Conservation (phyloP, 2,329 filamentous ascomycete species). For the Aspergillus fumigatiaffinis region DNA sequence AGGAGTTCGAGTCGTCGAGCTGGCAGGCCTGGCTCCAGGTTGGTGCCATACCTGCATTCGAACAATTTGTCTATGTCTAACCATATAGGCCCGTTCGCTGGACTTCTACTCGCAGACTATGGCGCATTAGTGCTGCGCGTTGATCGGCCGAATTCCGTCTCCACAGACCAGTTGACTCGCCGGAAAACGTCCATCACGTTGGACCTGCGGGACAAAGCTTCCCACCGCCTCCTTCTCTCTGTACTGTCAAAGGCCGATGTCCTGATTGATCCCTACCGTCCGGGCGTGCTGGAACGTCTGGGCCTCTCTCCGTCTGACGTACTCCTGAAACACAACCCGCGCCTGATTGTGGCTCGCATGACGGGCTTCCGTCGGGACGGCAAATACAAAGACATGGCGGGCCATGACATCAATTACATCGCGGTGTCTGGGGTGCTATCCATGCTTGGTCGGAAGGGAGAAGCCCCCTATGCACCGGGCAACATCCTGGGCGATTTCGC, state of each 20-base stretch:
- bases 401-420: constrained; percentile 95
- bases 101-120: constrained; percentile 82
- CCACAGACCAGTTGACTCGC: constrained; percentile 70
- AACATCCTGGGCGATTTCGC: constrained; percentile 91
- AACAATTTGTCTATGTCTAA: constrained; percentile 4
- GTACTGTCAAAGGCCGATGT: constrained; percentile 66
- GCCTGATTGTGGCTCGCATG: constrained; percentile 78
- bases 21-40: constrained; percentile 65
- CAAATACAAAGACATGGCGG: constrained; percentile 80
- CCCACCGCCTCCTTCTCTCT: constrained; percentile 62
- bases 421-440: constrained; percentile 77
- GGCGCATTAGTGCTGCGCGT: constrained; percentile 84
- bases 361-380: constrained; percentile 88
- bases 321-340: constrained; percentile 64
- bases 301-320: constrained; percentile 67
- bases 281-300: constrained; percentile 81
- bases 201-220: constrained; percentile 67
- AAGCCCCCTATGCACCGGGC: constrained; percentile 71
- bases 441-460: constrained; percentile 66
- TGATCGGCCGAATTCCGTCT: constrained; percentile 59
- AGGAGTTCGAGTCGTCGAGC: constrained; percentile 61
- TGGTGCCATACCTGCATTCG: constrained; percentile 8
- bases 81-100: constrained; percentile 74
- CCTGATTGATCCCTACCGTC: constrained; percentile 89
- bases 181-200: constrained; percentile 77